Base-by-base conservation (phyloP, 805 yeast genomes). In the Millerozyma miso region DNA sequence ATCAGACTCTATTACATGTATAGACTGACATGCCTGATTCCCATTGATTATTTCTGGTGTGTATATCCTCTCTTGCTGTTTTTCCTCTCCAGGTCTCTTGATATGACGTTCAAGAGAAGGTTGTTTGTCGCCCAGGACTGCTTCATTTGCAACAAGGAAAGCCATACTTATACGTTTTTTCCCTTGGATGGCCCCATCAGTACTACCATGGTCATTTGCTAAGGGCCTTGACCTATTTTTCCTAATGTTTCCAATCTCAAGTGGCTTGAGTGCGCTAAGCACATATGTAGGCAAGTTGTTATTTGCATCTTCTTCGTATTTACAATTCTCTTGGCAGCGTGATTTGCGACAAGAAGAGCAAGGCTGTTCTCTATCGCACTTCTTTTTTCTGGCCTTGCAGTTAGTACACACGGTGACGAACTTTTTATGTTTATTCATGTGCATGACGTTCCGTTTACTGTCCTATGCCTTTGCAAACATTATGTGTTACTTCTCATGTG, bases 211-310 rank as follows among this genome's bases (percentile, higher is more conserved):
- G 16, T 16, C 2, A 14, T 4, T 37, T 37, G 12, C 18, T 23
- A 8, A 14, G 16, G 17, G 14, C 23, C 17, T 23, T 37, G 40
- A n/a, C 16, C 6, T 12, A n/a, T 16, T 14, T 3, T 12, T 33
- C 4, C 29, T 29, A 14, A 4, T 26, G 5, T 6, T 37, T n/a
- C 16, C 13, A 10, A 37, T 26, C 14, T 37, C 34, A 14, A 37
- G 10, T 16, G 40, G 40, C n/a, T 37, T 37, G 16, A n/a, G 17
- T 4, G 40, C 40, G 15, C 40, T 37, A 26, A 37, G 12, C 18
- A 23, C 31, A 26, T 37, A 37, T 19, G 18, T 26, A 5, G 20
- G 31, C 17, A 14, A 14, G 4, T 3, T 7, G 10, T 2, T 17
- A 29, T 26, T 37, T 15, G 14, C 19, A 15, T 26, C 40, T n/a